Conservation (phyloP, 805 yeast species). For the Myxozyma melibiosi region DNA sequence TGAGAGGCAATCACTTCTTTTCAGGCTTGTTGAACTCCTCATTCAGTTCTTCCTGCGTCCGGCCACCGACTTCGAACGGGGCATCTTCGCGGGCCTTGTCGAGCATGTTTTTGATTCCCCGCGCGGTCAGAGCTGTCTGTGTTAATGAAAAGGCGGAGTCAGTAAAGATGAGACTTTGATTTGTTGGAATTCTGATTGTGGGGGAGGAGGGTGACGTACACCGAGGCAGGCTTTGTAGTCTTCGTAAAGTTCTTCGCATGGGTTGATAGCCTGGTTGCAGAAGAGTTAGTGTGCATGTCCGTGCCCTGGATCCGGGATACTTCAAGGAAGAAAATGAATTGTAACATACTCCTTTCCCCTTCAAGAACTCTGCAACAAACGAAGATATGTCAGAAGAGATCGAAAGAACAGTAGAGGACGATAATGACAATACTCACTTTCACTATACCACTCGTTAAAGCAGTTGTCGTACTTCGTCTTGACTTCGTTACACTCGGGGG, state of each 20-base stretch:
- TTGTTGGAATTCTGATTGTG: too few relatives aligned
- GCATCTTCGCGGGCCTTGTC: slow-evolving; percentile 90
- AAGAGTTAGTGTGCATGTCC: too few relatives aligned
- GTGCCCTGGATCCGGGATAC: background rate
- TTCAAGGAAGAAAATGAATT: too few relatives aligned
- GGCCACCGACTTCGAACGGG: slow-evolving; percentile 76
- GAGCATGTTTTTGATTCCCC: slow-evolving; percentile 77
- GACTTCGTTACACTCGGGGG: slow-evolving; percentile 91
- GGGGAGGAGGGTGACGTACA: slow-evolving; percentile 42
- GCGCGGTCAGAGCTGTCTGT: slow-evolving; percentile 59
- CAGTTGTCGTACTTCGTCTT: slow-evolving; percentile 89
- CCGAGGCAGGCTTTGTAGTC: slow-evolving; percentile 87
- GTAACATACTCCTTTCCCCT: slow-evolving; percentile 51
- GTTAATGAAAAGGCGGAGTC: background rate
- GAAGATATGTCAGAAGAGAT: slow-evolving; percentile 40
- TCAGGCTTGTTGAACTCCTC: slow-evolving; percentile 11
- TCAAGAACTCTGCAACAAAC: slow-evolving; percentile 44
- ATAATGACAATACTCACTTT: slow-evolving; percentile 51
- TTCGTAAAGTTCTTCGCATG: slow-evolving; percentile 88
- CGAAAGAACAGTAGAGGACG: slow-evolving; percentile 52
- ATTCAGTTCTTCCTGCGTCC: slow-evolving; percentile 35
- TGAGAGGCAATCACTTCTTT: background rate
- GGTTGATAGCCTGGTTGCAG: slow-evolving; percentile 59
- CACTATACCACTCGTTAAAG: slow-evolving; percentile 93
- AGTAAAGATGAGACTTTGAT: background rate